phyloP scores from a whole-genome alignment of 805 yeast species.

The Torulaspora maleeae region DNA sequence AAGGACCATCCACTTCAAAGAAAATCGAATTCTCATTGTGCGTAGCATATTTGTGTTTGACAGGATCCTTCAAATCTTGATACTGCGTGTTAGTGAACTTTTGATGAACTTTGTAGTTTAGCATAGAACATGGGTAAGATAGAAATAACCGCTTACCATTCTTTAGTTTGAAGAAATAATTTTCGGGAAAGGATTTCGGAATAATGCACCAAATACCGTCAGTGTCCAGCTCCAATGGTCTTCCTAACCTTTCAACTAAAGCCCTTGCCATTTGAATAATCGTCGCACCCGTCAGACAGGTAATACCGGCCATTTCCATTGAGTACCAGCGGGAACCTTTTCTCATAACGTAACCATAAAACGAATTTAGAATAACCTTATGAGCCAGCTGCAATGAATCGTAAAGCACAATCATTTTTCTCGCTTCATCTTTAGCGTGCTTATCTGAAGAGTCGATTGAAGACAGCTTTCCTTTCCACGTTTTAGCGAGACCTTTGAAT shows the following conservation, averaged over 20 bases:
- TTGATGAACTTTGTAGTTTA: conserved; percentile 87
- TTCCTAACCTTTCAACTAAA: conserved; percentile 85
- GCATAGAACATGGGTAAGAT: conserved; percentile 94
- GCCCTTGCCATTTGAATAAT: conserved; percentile 96
- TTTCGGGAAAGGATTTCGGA: conserved; percentile 91
- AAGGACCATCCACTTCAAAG: conserved; percentile 98
- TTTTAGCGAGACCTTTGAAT: conserved; percentile 87
- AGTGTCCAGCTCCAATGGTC: conserved; percentile 94
- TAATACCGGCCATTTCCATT: conserved; percentile 99
- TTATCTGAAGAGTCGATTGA: conserved; percentile 51
- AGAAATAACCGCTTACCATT: conserved; percentile 73
- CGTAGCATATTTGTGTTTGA: conserved; percentile 62
- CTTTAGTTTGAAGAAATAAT: conserved; percentile 61
- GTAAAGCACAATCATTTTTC: conserved; percentile 86
- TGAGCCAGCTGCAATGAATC: conserved; percentile 96
- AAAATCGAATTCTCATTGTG: conserved; percentile 89
- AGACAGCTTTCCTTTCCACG: conserved; percentile 80
- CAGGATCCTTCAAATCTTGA: conserved; percentile 75
- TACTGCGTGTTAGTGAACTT: conserved; percentile 92
- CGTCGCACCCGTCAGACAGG: conserved; percentile 96
- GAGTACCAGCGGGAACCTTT: conserved; percentile 99
- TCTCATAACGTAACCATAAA: conserved; percentile 98
- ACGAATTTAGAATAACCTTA: conserved; percentile 91
- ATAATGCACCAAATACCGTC: conserved; percentile 99
- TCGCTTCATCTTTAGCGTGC: conserved; percentile 77